Base-by-base conservation (phyloP, 345 rosid species). In the Balakata baccata region DNA sequence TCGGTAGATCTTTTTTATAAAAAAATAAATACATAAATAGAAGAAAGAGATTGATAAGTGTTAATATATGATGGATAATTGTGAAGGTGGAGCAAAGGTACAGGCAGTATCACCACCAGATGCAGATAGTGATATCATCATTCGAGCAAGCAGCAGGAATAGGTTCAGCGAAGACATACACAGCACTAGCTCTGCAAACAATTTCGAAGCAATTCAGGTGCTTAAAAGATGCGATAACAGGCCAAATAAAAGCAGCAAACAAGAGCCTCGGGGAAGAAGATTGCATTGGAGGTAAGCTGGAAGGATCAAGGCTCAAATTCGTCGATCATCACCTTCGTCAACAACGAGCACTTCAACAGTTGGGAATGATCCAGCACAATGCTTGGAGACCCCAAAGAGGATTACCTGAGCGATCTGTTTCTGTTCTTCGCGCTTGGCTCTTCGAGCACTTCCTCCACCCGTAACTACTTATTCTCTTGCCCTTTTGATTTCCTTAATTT, bases 371-470 rank as follows among this genome's bases (percentile, higher is more conserved):
- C 84, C 98, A 94, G 86, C 97, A 92, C 79, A 92, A 92, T 82
- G 98, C 98, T 76, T 94, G 98, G 98, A 90, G 98, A 88, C 98
- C 98, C 79, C 98, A 92, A 74, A 80, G 98, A 81, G 98, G 98
- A 77, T 81, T 94, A 67, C 98, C 98, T 0, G 98, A 94, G 79
- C 79, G 97, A 73, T 92, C 98, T 0, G 97, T 94, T 60, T 94
- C 98, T 0, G 92, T 94, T 38, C 98, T 94, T 74, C 93, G 98
- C 1, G 97, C 98, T 65, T 94, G 98, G 98, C 97, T 94, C 68
- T 94, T 94, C 46, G 98, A 94, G 70, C 97, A 94, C 89, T 94
- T 94, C 73, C 98, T 94, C 72, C 98, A 94, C 69, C 98, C 98
- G 98, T 94, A 86, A 84, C 89, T 45, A 38, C 12, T 17, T 11